phyloP scores from a whole-genome alignment of 1,284 basidiomycete species.

The Sparassis latifolia region DNA sequence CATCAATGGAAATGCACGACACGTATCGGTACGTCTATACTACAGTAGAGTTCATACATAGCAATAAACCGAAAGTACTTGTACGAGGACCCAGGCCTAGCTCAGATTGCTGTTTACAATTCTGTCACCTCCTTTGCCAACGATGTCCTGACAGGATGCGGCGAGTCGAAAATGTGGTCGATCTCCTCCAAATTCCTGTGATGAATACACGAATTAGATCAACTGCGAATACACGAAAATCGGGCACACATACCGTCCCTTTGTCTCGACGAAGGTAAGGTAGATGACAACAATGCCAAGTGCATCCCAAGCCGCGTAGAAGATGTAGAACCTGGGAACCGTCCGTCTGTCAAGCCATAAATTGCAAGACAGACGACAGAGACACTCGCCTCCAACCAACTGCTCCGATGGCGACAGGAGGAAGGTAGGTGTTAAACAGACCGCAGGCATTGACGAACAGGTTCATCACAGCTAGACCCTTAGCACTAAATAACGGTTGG shows the following conservation, averaged over 20 bases:
- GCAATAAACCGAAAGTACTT: too few relatives aligned
- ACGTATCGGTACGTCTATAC: too few relatives aligned
- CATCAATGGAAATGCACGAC: too few relatives aligned
- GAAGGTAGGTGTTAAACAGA: slow-evolving; percentile 20
- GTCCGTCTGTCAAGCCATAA: background rate
- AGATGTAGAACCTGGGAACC: slow-evolving; percentile 12
- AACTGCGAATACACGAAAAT: too few relatives aligned
- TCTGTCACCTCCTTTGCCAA: background rate
- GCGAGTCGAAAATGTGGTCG: slow-evolving; percentile 15
- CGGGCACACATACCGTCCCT: slow-evolving; percentile 8
- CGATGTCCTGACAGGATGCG: slow-evolving; percentile 10
- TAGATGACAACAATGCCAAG: slow-evolving; percentile 19
- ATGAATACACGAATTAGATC: too few relatives aligned
- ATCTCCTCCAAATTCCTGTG: slow-evolving; percentile 17
- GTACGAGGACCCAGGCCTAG: too few relatives aligned
- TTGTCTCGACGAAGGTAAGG: slow-evolving; percentile 20
- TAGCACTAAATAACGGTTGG: slow-evolving; percentile 8
- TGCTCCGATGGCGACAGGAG: slow-evolving; percentile 15
- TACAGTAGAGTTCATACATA: too few relatives aligned
- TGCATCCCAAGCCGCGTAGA: slow-evolving; percentile 17
- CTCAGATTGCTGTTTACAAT: too few relatives aligned
- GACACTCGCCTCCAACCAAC: slow-evolving; percentile 13
- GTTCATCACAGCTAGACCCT: slow-evolving; percentile 18
- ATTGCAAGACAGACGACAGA: too few relatives aligned
- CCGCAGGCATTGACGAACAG: slow-evolving; percentile 15